Percentiles rank a stretch among this genome's conserved stretches.
Evolutionary conservation across 2,329 filamentous ascomycete genomes (phyloP).

Genomic region (Paecilomyces variotii): DNA sequence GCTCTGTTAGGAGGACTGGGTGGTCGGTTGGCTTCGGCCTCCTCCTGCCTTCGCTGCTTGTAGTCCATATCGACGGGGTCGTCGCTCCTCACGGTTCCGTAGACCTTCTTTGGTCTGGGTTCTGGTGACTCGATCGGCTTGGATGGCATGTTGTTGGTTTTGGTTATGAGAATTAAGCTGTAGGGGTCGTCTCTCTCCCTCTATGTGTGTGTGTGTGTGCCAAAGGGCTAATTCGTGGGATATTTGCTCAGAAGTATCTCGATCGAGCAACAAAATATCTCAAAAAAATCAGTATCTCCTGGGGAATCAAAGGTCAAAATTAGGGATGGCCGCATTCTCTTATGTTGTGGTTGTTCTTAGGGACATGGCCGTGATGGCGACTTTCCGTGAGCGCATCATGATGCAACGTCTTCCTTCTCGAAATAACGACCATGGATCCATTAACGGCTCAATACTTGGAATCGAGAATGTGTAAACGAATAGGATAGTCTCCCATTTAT

Average conservation of each 20-base stretch:
- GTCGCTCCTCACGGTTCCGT: neutral
- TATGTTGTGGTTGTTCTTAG: neutral
- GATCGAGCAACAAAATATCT: neutral
- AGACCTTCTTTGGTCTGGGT: neutral
- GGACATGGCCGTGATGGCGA: neutral
- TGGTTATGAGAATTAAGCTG: neutral
- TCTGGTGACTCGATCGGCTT: neutral
- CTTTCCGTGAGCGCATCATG: neutral
- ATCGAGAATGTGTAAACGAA: neutral
- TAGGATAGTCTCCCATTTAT: neutral
- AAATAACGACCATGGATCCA: neutral
- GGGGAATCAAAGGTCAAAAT: neutral
- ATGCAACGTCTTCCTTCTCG: neutral
- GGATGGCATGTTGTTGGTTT: neutral
- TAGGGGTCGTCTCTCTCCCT: too few species aligned
- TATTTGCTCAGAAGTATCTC: neutral
- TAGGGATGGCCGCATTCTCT: neutral
- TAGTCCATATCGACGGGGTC: neutral
- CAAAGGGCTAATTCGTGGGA: neutral
- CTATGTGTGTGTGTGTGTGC: neutral
- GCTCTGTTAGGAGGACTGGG: neutral
- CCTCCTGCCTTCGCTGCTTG: neutral
- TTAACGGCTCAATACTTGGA: neutral
- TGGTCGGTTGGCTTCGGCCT: neutral
- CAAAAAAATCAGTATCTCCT: neutral